phyloP scores from a whole-genome alignment of 2,329 filamentous ascomycete genomes.

The Esteya vermicola region DNA sequence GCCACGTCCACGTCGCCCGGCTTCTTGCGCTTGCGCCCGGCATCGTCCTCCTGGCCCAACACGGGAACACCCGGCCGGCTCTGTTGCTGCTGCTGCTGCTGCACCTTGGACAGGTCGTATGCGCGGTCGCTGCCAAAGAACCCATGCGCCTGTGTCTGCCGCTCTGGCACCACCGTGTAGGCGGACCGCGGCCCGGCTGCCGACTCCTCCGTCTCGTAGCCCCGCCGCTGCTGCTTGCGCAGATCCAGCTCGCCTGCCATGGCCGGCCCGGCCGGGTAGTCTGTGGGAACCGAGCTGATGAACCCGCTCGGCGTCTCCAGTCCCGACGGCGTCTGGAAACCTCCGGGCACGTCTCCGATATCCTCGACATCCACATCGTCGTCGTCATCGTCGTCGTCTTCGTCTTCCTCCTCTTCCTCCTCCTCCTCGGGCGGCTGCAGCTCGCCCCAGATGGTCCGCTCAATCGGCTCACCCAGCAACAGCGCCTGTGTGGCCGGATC shows the following conservation, averaged over 20 bases:
- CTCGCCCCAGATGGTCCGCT: constrained; percentile 85
- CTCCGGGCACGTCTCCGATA: constrained; percentile 47
- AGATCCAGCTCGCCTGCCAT: constrained; percentile 82
- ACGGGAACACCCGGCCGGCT: constrained; percentile 23
- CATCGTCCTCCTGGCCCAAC: constrained; percentile 66
- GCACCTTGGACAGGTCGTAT: constrained; percentile 59
- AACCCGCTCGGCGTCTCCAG: constrained; percentile 71
- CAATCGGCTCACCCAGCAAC: constrained; percentile 57
- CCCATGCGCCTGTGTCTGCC: constrained; percentile 69
- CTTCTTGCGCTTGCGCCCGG: constrained; percentile 74
- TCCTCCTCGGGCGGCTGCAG: constrained; percentile 68
- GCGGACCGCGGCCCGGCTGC: constrained; percentile 59
- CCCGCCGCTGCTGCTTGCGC: constrained; percentile 70
- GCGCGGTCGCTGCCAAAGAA: constrained; percentile 94
- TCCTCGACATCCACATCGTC: constrained; percentile 24
- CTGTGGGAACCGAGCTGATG: constrained; percentile 65
- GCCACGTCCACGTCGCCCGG: constrained; percentile 89
- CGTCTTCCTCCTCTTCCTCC: constrained; percentile 59
- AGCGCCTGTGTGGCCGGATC: constrained; percentile 18
- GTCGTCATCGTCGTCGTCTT: constrained; percentile 49
- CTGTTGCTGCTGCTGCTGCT: constrained; percentile 16
- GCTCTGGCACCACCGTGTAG: constrained; percentile 82
- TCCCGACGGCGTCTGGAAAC: constrained; percentile 60
- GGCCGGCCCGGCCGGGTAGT: constrained; percentile 53
- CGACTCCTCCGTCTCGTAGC: constrained; percentile 75